Evolutionary conservation across 1,139 yeast genomes (phyloP).

Genomic region (Yamadazyma songkhlaensis): DNA sequence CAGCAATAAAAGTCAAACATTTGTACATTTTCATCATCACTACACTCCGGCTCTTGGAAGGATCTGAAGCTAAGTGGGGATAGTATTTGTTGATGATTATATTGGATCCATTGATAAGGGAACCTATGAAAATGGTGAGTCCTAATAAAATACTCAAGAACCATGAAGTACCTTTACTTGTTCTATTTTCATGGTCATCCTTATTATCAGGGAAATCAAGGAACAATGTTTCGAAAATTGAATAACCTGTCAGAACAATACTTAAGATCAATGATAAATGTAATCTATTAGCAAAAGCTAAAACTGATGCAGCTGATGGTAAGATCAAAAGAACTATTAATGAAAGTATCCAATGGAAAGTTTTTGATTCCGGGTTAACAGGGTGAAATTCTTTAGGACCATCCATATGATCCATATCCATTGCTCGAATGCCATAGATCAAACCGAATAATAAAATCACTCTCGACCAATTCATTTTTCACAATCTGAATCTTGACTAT

Average conservation of each 20-base stretch:
- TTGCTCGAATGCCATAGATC: background rate
- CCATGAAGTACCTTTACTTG: slow-evolving; percentile 67
- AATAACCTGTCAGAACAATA: slow-evolving; percentile 45
- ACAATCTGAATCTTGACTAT: background rate
- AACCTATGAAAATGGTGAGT: slow-evolving; percentile 50
- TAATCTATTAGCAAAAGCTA: slow-evolving; percentile 52
- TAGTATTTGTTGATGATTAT: slow-evolving; percentile 37
- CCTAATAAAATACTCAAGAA: slow-evolving; percentile 49
- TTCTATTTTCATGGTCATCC: slow-evolving; percentile 61
- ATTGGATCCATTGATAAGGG: slow-evolving; percentile 52
- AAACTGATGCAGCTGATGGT: slow-evolving; percentile 54
- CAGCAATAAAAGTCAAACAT: slow-evolving; percentile 41
- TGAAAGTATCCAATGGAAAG: slow-evolving; percentile 64
- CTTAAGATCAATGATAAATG: slow-evolving; percentile 49
- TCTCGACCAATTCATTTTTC: background rate
- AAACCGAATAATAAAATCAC: background rate
- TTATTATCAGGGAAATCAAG: slow-evolving; percentile 59
- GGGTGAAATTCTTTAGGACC: slow-evolving; percentile 43
- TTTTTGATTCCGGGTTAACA: slow-evolving; percentile 47
- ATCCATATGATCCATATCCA: slow-evolving; percentile 30
- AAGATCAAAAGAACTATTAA: slow-evolving; percentile 43
- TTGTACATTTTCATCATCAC: slow-evolving; percentile 31
- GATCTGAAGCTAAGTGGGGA: slow-evolving; percentile 25
- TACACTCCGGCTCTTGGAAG: slow-evolving; percentile 7
- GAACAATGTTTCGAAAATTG: slow-evolving; percentile 52